Percentiles rank a stretch among this genome's conserved stretches.
Evolutionary conservation across 495 filamentous ascomycete genomes (phyloP).

Genomic region (Aspergillus diversus): DNA sequence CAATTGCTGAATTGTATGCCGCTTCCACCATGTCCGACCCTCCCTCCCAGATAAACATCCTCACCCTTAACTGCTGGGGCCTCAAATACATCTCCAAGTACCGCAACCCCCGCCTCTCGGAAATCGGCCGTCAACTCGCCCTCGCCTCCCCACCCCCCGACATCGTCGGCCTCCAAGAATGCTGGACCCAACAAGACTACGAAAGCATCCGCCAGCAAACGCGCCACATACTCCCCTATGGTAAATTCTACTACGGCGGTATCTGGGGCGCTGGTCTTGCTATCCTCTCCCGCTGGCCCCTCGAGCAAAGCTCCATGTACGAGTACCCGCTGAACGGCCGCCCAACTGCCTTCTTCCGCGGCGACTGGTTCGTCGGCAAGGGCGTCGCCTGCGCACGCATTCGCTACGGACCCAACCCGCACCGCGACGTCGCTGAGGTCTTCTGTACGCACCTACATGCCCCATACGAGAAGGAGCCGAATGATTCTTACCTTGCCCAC

Average conservation of each 20-base stretch:
- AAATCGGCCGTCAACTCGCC: slow-evolving; percentile 80
- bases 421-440: slow-evolving; percentile 76
- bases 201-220: slow-evolving; percentile 76
- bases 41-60: slow-evolving; percentile 63
- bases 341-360: slow-evolving; percentile 89
- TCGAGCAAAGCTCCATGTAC: slow-evolving; percentile 86
- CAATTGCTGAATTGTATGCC: too few species aligned
- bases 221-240: slow-evolving; percentile 79
- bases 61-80: slow-evolving; percentile 96
- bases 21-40: slow-evolving; percentile 16
- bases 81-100: slow-evolving; percentile 83
- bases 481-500: slow-evolving; percentile 88
- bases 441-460: slow-evolving; percentile 96
- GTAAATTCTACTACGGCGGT: slow-evolving; percentile 90
- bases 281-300: slow-evolving; percentile 95
- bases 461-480: slow-evolving; percentile 77
- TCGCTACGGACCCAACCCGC: slow-evolving; percentile 63
- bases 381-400: slow-evolving; percentile 87
- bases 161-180: slow-evolving; percentile 94
- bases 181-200: slow-evolving; percentile 93
- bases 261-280: slow-evolving; percentile 88
- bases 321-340: slow-evolving; percentile 91
- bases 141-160: slow-evolving; percentile 68
- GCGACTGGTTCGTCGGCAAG: slow-evolving; percentile 92
- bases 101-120: slow-evolving; percentile 75